Evolutionary conservation across 192 early-diverging fungal genomes (phyloP).

Genomic region (Coemansia sp.): DNA sequence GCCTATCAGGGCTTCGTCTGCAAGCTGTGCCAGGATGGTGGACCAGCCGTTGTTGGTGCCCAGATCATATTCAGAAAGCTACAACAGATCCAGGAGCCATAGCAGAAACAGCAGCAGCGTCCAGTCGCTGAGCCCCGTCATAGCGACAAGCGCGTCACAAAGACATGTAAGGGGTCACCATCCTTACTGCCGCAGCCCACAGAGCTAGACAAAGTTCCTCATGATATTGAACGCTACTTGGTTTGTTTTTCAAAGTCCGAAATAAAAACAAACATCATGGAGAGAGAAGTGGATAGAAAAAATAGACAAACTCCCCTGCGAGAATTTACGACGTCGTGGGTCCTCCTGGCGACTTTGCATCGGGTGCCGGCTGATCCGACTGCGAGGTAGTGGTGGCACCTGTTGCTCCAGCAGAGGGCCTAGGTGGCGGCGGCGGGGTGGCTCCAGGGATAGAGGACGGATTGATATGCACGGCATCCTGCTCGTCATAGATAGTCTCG

Average conservation of each 20-base stretch:
- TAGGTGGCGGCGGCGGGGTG: conserved; percentile 4
- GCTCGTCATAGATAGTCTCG: conserved; percentile 47
- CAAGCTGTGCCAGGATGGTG: no score
- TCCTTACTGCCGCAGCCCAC: no score
- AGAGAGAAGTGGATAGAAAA: no score
- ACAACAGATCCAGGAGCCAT: not conserved
- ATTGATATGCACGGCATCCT: conserved; percentile 20
- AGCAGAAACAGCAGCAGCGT: not conserved
- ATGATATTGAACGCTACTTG: no score
- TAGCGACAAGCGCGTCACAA: not conserved
- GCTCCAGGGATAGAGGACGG: conserved; percentile 7
- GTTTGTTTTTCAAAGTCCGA: no score
- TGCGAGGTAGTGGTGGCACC: not conserved
- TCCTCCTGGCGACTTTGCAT: not conserved
- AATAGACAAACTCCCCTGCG: no score
- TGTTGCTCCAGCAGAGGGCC: conserved; percentile 5
- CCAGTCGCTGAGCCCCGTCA: not conserved
- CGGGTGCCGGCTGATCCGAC: not conserved
- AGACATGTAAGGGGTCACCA: not conserved
- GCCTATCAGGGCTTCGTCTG: no score
- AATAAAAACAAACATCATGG: no score
- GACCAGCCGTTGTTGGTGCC: no score
- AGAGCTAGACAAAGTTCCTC: no score
- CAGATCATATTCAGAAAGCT: no score
- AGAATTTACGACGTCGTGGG: no score